Base-by-base conservation (phyloP, 1,284 basidiomycete genomes). In the Malassezia restricta region DNA sequence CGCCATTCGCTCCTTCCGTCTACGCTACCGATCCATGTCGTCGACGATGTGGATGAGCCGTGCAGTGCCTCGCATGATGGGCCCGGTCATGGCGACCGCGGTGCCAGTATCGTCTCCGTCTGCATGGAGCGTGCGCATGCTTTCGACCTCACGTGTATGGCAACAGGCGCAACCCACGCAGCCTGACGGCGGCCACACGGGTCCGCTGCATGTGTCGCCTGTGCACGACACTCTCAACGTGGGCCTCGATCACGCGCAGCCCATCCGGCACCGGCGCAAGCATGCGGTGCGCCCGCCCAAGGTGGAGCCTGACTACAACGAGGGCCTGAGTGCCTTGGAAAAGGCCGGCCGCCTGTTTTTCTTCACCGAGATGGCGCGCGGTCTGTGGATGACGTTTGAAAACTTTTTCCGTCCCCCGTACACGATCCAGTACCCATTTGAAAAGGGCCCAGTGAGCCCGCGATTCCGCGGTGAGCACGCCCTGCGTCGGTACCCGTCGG, bases 401-500 rank as follows among this genome's bases (percentile, higher is more conserved):
- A 87, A 96, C 75, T 89, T 94, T 78, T 94, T 92, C 81, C 82
- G 89, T 45, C 87, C 87, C 41, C 92, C 92, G 31, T 98, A 96
- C 77, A 98, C 92, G 40, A 98, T 98, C 79, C 94, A 79, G 78
- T 80, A 77, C 54, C 57, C 62, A 7, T 61, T 61, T 41, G 94
- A 99, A 77, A 98, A 98, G 76, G 94, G 94, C 17, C 94, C 94
- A 37, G 77, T 98, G 51, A 94, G 88, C 38, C 91, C 94, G 40
- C 87, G 94, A 59, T 99, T 99, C 81, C 84, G 94, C 74, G 94
- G 94, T 54, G 94, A 99, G 76, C 94, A 99, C 76, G 94, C 94
- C n/a, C 78, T 99, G 61, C 83, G 94, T 56, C 80, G 94, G 71
- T 99, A 99, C 77, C 90, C 94, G 15, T 92, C 86, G 59, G 94